Base-by-base conservation (phyloP, 768 basidiomycete species). In the Collybia sp. region DNA sequence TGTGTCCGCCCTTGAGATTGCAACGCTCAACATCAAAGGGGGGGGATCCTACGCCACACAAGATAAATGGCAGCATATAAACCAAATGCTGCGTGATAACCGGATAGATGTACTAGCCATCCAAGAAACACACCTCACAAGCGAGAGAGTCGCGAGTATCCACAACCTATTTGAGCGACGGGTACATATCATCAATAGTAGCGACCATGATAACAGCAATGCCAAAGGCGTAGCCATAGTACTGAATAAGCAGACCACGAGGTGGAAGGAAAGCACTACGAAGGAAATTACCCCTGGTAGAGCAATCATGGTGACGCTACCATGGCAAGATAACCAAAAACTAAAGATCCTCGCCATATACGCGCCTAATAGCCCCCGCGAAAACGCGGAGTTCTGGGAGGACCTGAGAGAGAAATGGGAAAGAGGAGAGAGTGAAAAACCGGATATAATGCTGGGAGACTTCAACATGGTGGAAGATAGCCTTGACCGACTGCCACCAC, bases 391-490 rank as follows among this genome's bases (percentile, higher is more conserved):
- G 0, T 70, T 72, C 54, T 70, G 63, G 64, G 30, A 44, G 8
- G 35, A 53, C 4, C 45, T 62, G 5, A 12, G 50, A 11, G 17
- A 42, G 1, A 44, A 19, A 16, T 60, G 43, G 33, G 37, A 2
- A 16, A 39, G 33, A 43, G 43, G 42, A 30, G 15, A 44, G 1
- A 42, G 43, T 6, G 47, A 48, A 6, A 53, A 43, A 38, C 65
- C 61, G 2, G 63, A 73, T 25, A 11, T 71, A 0, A 47, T 77
- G 40, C 30, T 65, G 0, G 72, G 72, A 0, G 72, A 78, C 47
- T 67, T 68, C 35, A 76, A 78, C 49, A 25, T 75, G 0, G 64
- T 67, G 0, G 70, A 76, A 45, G 66, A 70, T 1, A 13, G 49
- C 0, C 45, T 74, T 0, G 73, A 76, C 45, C 8, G 67, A 0